phyloP scores from a whole-genome alignment of 225 moss, liverwort and hornwort species.

The Pseudisothecium myosuroides region DNA sequence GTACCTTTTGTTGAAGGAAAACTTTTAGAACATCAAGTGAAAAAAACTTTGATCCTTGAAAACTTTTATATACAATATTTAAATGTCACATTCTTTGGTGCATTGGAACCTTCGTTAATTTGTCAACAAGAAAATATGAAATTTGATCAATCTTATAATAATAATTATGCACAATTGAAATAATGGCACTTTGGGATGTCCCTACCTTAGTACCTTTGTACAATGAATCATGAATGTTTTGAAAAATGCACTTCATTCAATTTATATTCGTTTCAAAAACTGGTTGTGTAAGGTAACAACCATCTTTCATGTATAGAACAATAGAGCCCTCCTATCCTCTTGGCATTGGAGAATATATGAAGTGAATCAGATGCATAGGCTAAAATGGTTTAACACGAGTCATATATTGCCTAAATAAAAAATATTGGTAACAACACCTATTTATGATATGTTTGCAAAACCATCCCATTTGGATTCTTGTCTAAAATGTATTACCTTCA shows the following conservation, averaged over 20 bases:
- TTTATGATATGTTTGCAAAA: neutral
- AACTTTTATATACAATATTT: neutral
- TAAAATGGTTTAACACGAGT: neutral
- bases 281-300: too few relatives aligned
- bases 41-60: neutral
- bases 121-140: neutral
- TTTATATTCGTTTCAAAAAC: too few relatives aligned
- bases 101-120: neutral
- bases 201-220: too few relatives aligned
- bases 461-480: neutral
- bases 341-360: neutral
- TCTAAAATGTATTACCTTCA: neutral
- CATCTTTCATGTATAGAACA: too few relatives aligned
- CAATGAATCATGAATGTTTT: too few relatives aligned
- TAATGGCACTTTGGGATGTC: neutral
- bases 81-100: neutral
- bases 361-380: rapidly evolving
- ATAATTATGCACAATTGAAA: neutral
- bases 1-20: neutral
- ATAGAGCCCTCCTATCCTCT: rapidly evolving
- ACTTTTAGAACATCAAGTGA: neutral
- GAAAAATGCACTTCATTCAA: too few relatives aligned
- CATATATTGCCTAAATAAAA: neutral
- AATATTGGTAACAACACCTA: neutral
- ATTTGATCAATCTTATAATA: neutral